Conservation (phyloP, 2,329 filamentous ascomycete species). For the Reticulascus tulasneorum region DNA sequence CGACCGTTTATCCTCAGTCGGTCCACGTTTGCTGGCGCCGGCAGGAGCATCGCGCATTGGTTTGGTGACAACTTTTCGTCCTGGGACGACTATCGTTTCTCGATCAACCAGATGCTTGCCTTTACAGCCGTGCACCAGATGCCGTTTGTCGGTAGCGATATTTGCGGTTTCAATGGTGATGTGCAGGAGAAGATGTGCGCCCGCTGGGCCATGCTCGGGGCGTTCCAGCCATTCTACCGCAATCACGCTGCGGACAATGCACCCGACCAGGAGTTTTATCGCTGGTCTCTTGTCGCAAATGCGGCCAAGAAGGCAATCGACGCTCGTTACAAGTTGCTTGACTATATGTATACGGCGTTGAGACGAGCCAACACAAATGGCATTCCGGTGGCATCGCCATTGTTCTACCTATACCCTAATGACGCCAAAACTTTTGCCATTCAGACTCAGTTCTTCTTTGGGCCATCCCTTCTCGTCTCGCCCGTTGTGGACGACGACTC, state of each 20-base stretch:
- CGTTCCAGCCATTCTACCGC: conserved; percentile 74
- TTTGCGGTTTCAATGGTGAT: conserved; percentile 67
- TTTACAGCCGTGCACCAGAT: conserved; percentile 31
- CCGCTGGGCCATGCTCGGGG: conserved; percentile 68
- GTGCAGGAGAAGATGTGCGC: conserved; percentile 65
- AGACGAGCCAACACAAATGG: conserved; percentile 61
- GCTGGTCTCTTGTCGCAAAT: conserved; percentile 61
- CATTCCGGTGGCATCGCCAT: conserved; percentile 65
- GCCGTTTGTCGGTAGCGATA: conserved; percentile 70
- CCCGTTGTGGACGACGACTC: conserved; percentile 63
- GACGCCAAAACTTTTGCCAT: conserved; percentile 63
- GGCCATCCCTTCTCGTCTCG: conserved; percentile 59
- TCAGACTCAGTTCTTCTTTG: conserved; percentile 69
- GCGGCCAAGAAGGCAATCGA: conserved; percentile 62
- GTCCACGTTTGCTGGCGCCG: conserved; percentile 73
- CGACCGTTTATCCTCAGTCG: conserved; percentile 81
- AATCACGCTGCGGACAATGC: conserved; percentile 67
- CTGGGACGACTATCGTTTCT: conserved; percentile 39
- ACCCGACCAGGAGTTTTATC: conserved; percentile 64
- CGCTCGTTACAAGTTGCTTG: conserved; percentile 66
- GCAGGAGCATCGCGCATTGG: conserved; percentile 76
- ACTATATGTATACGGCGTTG: conserved; percentile 73
- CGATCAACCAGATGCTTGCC: conserved; percentile 3
- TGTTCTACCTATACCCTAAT: conserved; percentile 70
- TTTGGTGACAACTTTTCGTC: conserved; percentile 69